Base-by-base conservation (phyloP, 1,284 basidiomycete species). In the Leccinum huronense region DNA sequence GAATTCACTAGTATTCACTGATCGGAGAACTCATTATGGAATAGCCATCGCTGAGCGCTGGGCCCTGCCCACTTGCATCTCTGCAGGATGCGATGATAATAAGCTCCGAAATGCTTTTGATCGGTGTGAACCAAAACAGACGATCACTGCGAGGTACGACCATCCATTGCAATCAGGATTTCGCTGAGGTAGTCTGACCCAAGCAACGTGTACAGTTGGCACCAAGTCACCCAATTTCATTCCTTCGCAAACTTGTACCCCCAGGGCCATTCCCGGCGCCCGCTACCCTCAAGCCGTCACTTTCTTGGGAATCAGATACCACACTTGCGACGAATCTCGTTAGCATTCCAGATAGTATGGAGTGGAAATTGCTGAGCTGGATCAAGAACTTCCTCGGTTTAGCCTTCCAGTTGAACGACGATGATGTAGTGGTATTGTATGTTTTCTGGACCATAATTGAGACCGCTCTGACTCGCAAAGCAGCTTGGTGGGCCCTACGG, bases 341-440 rank as follows among this genome's bases (percentile, higher is more conserved):
- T 31, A 33, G 16, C 3, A 27, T 23, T 55, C 57, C 1, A 8
- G 16, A 2, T 14, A 30, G 23, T 1, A 70, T 63, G 66, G 2
- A 23, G 1, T 5, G 23, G 23, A 23, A 23, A 23, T 1, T 23
- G 23, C 23, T 23, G 23, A 23, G 23, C 7, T 56, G 42, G 63
- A 2, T 71, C 5, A 60, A 31, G 27, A 3, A 11, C n/a, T n/a
- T n/a, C n/a, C n/a, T n/a, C 57, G n/a, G n/a, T 3, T 2, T 7
- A 10, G 13, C 58, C 7, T 60, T 62, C 11, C 16, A 59, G 14
- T 19, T 68, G 16, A 40, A 16, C 9, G 16, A 13, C 1, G 64
- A 71, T 10, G 70, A 71, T 27, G 42, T 72, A 5, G 72, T 68
- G 4, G 65, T 71, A 40, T 71, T 73, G 70, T 71, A 8, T 19